Percentiles rank a stretch among this genome's conserved stretches.
Evolutionary conservation across 2,329 filamentous ascomycete species (phyloP).

Genomic region (Lasiodiplodia sp.): DNA sequence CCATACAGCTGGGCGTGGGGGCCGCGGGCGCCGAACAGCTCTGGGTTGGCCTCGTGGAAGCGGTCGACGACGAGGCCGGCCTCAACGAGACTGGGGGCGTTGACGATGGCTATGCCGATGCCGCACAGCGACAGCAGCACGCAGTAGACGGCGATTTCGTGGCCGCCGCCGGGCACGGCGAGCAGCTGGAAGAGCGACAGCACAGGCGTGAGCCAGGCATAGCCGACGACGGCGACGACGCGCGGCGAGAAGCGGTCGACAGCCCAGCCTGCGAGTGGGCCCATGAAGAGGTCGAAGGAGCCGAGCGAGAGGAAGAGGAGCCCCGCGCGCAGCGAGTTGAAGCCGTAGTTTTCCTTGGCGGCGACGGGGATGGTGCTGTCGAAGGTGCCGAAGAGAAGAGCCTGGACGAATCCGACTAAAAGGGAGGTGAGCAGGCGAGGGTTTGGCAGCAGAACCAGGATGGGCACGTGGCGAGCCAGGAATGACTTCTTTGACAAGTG

Average conservation of each 20-base stretch:
- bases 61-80: slow-evolving; percentile 62
- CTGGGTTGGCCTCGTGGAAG: slow-evolving; percentile 63
- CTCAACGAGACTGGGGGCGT: slow-evolving; percentile 64
- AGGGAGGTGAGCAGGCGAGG: slow-evolving; percentile 43
- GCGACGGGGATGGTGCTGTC: slow-evolving; percentile 58
- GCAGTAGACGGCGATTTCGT: slow-evolving; percentile 56
- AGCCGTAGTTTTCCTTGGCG: slow-evolving; percentile 52
- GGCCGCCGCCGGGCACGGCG: slow-evolving; percentile 26
- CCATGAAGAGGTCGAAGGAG: slow-evolving; percentile 53
- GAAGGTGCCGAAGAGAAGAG: slow-evolving; percentile 51
- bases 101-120: slow-evolving; percentile 61
- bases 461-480: slow-evolving; percentile 53
- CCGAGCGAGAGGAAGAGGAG: slow-evolving; percentile 57
- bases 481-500: slow-evolving; percentile 48
- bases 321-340: slow-evolving; percentile 53
- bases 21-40: slow-evolving; percentile 62
- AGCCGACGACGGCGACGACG: slow-evolving; percentile 51
- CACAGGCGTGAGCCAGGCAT: slow-evolving; percentile 53
- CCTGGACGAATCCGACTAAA: slow-evolving; percentile 54
- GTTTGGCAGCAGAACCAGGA: slow-evolving; percentile 53
- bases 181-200: slow-evolving; percentile 14
- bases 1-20: slow-evolving; percentile 73
- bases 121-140: slow-evolving; percentile 57
- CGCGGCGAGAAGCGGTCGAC: slow-evolving; percentile 57
- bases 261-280: slow-evolving; percentile 57